These are phyloP conservation scores for Backusella psychrophila DNA, from an alignment of 192 early-diverging fungal genomes.

Conservation along the genomic window DNA sequence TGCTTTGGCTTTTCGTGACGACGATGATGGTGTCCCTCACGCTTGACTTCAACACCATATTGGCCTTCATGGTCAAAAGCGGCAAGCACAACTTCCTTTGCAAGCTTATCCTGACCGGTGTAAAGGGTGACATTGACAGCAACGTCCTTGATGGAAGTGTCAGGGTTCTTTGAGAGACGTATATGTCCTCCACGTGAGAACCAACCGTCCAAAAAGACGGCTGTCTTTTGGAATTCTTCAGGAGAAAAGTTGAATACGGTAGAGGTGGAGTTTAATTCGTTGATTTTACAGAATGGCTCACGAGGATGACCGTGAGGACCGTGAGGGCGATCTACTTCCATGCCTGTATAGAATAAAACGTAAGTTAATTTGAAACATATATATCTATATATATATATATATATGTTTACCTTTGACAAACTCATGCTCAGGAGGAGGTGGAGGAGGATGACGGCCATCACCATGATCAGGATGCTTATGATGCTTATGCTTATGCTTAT, in stretches of 20 bases:
- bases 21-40: neutral
- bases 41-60: conserved; percentile 27
- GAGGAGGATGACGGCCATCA: neutral
- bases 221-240: conserved; percentile 21
- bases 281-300: conserved; percentile 10
- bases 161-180: neutral
- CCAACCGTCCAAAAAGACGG: conserved; percentile 13
- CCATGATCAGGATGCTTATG: neutral
- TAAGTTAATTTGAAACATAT: neutral
- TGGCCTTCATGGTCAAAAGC: conserved; percentile 28
- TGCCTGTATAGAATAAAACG: neutral
- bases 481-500: neutral
- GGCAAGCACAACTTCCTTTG: conserved; percentile 1
- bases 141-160: conserved; percentile 5
- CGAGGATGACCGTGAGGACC: neutral
- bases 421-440: neutral
- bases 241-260: conserved; percentile 24
- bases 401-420: neutral
- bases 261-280: neutral
- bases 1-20: neutral
- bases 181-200: conserved; percentile 14
- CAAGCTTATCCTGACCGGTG: neutral
- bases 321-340: neutral
- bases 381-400: no score
- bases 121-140: conserved; percentile 20